phyloP scores from a whole-genome alignment of 2,329 filamentous ascomycete genomes.

The Eurotiales sp. region DNA sequence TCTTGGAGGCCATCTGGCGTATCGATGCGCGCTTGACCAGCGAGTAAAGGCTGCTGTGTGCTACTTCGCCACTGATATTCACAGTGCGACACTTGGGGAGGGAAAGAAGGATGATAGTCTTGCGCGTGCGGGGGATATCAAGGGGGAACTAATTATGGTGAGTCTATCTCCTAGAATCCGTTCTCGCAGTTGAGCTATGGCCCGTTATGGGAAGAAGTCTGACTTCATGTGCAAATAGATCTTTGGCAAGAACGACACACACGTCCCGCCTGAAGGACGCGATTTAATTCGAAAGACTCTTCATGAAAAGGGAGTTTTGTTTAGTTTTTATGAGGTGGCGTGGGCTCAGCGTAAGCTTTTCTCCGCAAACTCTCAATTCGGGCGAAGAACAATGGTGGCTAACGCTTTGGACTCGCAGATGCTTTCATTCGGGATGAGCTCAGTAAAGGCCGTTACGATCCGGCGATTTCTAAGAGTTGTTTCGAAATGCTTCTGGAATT shows the following conservation, averaged over 20 bases:
- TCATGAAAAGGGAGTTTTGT: constrained; percentile 68
- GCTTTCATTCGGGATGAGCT: constrained; percentile 92
- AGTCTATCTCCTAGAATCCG: neutral
- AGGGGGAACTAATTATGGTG: constrained; percentile 73
- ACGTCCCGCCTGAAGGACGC: constrained; percentile 77
- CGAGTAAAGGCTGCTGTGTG: constrained; percentile 73
- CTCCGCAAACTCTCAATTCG: neutral
- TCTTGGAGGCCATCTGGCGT: constrained; percentile 83
- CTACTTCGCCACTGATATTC: constrained; percentile 92
- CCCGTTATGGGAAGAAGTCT: too few species aligned
- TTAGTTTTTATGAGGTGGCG: constrained; percentile 85
- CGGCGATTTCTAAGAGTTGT: constrained; percentile 78
- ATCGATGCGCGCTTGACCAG: constrained; percentile 67
- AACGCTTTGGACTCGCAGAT: constrained; percentile 42
- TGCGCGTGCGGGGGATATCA: constrained; percentile 61
- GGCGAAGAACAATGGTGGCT: neutral
- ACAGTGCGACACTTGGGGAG: constrained; percentile 70
- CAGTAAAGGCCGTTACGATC: constrained; percentile 90
- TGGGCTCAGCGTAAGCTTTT: constrained; percentile 71
- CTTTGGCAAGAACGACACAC: constrained; percentile 86
- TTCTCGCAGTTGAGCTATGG: neutral
- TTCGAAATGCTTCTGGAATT: constrained; percentile 87
- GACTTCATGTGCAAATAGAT: constrained; percentile 49
- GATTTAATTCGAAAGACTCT: constrained; percentile 80
- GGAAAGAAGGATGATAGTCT: constrained; percentile 62